These are phyloP conservation scores for Cladophialophora carrionii DNA, from an alignment of 2,329 filamentous ascomycete genomes.

Conservation along the genomic window DNA sequence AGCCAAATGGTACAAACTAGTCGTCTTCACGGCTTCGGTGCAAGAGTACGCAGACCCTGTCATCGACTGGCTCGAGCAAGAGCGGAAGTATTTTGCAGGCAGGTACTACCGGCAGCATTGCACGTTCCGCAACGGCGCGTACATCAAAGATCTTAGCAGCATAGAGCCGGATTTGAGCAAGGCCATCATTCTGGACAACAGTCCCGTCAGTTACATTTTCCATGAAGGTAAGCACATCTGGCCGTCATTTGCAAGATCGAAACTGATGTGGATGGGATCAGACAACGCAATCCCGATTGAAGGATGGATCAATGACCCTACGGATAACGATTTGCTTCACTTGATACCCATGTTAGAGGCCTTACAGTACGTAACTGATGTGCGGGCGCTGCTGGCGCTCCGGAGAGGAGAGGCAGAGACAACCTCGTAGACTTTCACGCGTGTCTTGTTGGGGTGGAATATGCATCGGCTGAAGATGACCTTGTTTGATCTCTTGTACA, in stretches of 20 bases:
- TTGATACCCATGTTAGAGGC: slow-evolving; percentile 90
- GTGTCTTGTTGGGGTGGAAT: background rate
- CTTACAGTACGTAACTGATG: slow-evolving; percentile 94
- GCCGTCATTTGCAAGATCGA: slow-evolving; percentile 30
- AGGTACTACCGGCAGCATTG: slow-evolving; percentile 97
- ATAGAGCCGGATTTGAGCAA: slow-evolving; percentile 96
- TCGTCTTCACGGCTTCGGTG: slow-evolving; percentile 94
- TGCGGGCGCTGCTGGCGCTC: slow-evolving; percentile 84
- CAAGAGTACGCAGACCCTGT: slow-evolving; percentile 99
- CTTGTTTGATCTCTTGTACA: slow-evolving; percentile 12
- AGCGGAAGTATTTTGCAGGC: slow-evolving; percentile 92
- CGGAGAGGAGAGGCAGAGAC: slow-evolving; percentile 72
- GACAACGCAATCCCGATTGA: slow-evolving; percentile 99
- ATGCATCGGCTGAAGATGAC: slow-evolving; percentile 3
- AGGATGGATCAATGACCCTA: slow-evolving; percentile 98
- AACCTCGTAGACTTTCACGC: slow-evolving; percentile 19
- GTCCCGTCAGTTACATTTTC: slow-evolving; percentile 96
- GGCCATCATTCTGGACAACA: slow-evolving; percentile 99
- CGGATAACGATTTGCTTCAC: slow-evolving; percentile 91
- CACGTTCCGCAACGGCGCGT: slow-evolving; percentile 91
- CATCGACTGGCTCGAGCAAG: slow-evolving; percentile 96
- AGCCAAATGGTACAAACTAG: slow-evolving; percentile 96
- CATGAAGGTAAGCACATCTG: slow-evolving; percentile 74
- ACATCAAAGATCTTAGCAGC: slow-evolving; percentile 95
- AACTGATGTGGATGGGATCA: slow-evolving; percentile 47